Evolutionary conservation across 2,329 filamentous ascomycete species (phyloP), one percentile per base, ranked within the genome.

Genomic region (Alternaria ventricosa): DNA sequence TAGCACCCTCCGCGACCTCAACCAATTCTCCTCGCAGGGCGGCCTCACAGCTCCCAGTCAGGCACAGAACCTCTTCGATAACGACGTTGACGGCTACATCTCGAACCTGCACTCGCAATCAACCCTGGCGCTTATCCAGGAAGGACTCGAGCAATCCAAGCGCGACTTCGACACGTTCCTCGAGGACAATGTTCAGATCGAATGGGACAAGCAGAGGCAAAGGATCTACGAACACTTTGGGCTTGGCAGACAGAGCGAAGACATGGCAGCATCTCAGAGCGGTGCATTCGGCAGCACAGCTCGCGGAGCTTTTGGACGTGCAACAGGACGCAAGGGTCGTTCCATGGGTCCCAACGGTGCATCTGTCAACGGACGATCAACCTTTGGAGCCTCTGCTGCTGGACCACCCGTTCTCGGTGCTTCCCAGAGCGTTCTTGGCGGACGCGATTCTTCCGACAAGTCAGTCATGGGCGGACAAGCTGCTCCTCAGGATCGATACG

Each of bases 201-300:
- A 98, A 79, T 98, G 96, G 94, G 94, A 97, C 72, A 90, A 92
- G 15, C 95, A 98, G 82, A 90, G 95, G 66, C 93, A 92, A 80
- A 90, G 90, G 69, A 97, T 99, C 68, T 98, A 97, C 81, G 90
- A 97, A 75, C 96, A 99, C 80, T 98, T 99, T 79, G 96, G 96
- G 13, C 91, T 99, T 15, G 85, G 83, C 46, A 83, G 81, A 66
- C 83, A 78, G 67, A 78, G 75, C 53, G 80, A 81, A 57, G 79
- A 81, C 22, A 70, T 79, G 67, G 76, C 76, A 20, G 77, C 76
- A 30, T 77, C 75, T 7, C 75, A 79, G 30, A 79, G 77, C 60
- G 76, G 77, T 58, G 76, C 77, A 18, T 78, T 78, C 60, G 73
- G 71, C 55, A 70, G 53, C 63, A 74, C 73, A 25, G 71, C 75